Conservation (phyloP, 1,284 basidiomycete genomes). For the Tilletiaria anomala region DNA sequence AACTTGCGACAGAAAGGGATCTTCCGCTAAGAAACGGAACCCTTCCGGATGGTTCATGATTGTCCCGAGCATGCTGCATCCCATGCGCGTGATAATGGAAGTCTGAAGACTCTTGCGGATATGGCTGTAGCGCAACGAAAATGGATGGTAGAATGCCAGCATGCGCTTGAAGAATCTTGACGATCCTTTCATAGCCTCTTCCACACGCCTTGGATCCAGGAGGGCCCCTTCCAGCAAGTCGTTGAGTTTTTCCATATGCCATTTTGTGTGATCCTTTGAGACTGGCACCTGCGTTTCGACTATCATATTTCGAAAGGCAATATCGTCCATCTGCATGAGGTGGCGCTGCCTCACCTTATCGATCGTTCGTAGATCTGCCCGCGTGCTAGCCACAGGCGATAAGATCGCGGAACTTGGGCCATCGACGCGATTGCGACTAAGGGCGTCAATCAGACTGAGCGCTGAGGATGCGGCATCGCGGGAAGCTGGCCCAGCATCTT, state of each 20-base stretch:
- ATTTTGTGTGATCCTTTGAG: constrained; percentile 76
- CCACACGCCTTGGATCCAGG: constrained; percentile 77
- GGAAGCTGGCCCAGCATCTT: constrained; percentile 51
- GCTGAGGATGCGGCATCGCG: too few relatives aligned
- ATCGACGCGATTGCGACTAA: too few relatives aligned
- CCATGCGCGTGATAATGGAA: constrained; percentile 22
- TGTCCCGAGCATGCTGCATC: constrained; percentile 62
- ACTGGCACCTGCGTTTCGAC: constrained; percentile 54
- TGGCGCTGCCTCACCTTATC: constrained; percentile 76
- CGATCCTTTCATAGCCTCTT: constrained; percentile 81
- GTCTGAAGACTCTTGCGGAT: too few relatives aligned
- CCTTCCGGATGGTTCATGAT: constrained; percentile 73
- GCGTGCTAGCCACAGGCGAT: neutral
- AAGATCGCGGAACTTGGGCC: neutral
- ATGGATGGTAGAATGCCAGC: constrained; percentile 82
- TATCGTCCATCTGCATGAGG: constrained; percentile 53
- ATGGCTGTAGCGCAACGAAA: constrained; percentile 50
- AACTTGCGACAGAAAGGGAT: constrained; percentile 71
- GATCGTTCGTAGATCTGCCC: constrained; percentile 53
- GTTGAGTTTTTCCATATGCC: constrained; percentile 77
- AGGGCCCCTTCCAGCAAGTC: constrained; percentile 86
- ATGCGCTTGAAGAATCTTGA: constrained; percentile 75
- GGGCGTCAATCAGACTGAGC: too few relatives aligned
- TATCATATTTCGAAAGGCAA: constrained; percentile 33
- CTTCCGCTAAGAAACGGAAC: constrained; percentile 66